A percentile compares a stretch with the other conserved stretches of the same genome.
phyloP scores from a whole-genome alignment of 192 early-diverging fungal genomes.

The Kappamyces sp. region DNA sequence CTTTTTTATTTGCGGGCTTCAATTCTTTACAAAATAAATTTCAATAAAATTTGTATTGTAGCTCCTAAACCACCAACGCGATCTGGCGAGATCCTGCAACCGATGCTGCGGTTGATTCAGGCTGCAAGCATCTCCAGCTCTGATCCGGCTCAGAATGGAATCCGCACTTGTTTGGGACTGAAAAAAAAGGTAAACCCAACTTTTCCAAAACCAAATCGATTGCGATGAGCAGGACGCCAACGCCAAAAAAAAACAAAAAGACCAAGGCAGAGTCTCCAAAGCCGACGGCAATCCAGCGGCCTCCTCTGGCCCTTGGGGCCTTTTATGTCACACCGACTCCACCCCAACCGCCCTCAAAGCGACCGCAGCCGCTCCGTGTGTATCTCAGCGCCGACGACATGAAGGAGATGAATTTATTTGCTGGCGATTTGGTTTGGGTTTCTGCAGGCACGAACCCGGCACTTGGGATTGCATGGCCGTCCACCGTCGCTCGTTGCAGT shows the following conservation, averaged over 20 bases:
- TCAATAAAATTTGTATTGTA: not conserved
- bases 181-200: no score
- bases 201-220: no score
- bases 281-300: not conserved
- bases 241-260: not conserved
- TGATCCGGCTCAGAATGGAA: no score
- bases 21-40: constrained; percentile 1
- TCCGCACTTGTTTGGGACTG: no score
- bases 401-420: constrained; percentile 1
- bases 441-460: constrained; percentile 8
- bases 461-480: constrained; percentile 56
- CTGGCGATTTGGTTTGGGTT: constrained; percentile 13
- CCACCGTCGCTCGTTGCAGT: constrained; percentile 17
- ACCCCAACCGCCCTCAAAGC: not conserved
- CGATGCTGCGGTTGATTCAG: no score
- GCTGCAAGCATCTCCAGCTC: no score
- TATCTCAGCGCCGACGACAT: constrained; percentile 18
- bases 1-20: no score
- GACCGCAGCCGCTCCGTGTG: constrained; percentile 22
- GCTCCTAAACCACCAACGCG: no score
- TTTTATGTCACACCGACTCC: not conserved
- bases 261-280: not conserved
- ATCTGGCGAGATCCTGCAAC: no score
- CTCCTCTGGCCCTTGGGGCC: not conserved
- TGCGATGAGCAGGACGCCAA: not conserved